Conservation (phyloP, 108 stramenopile genomes). For the Mediolabrus comicus region DNA sequence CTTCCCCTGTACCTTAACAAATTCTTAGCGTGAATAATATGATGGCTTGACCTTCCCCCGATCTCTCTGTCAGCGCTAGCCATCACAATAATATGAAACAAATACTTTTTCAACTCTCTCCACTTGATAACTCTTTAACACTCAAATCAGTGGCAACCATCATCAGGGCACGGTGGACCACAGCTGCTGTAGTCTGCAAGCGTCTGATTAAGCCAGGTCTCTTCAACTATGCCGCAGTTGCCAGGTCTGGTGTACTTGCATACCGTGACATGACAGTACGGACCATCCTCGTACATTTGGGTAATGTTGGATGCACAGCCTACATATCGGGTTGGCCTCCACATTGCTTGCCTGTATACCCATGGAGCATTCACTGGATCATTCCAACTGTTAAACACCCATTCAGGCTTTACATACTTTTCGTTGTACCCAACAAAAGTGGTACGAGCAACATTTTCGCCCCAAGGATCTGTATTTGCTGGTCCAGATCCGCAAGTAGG, state of each 20-base stretch:
- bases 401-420: not conserved
- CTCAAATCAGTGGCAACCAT: not conserved
- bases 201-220: not conserved
- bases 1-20: too few species aligned
- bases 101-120: not conserved
- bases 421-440: not conserved
- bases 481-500: not conserved
- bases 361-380: not conserved
- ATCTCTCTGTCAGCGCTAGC: too few species aligned
- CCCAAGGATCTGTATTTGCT: not conserved
- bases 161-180: not conserved
- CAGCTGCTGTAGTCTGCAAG: constrained; percentile 1
- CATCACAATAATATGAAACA: too few species aligned
- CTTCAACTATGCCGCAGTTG: not conserved
- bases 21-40: too few species aligned
- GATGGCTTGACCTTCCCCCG: too few species aligned
- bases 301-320: constrained; percentile 13
- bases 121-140: not conserved
- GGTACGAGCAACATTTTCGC: not conserved
- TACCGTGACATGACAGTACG: not conserved
- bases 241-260: not conserved
- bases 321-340: constrained; percentile 20
- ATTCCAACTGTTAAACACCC: not conserved
- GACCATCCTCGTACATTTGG: not conserved
- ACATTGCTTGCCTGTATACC: constrained; percentile 2